Evolutionary conservation across 352 stramenopile species (phyloP).

Genomic region (Globisporangium echinulatum): DNA sequence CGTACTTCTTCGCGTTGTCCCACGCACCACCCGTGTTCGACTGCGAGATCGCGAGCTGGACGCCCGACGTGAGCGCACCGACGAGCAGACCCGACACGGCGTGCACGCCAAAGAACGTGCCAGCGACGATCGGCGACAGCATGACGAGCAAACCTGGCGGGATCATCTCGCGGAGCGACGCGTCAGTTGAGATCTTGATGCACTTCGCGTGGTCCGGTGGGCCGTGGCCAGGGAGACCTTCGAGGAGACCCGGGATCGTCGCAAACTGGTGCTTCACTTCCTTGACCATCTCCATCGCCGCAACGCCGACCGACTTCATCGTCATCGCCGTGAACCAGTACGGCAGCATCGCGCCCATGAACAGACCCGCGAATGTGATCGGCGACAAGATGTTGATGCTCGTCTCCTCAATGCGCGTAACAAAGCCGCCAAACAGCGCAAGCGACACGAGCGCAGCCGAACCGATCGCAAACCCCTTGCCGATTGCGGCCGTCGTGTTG

Average conservation of each 20-base stretch:
- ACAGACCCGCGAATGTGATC: conserved; percentile 97
- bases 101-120: conserved; percentile 97
- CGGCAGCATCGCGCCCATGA: conserved; percentile 99
- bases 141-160: conserved; percentile 97
- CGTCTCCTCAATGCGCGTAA: conserved; percentile 94
- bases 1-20: conserved; percentile 99
- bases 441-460: conserved; percentile 98
- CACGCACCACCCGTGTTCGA: conserved; percentile 99
- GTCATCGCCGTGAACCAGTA: conserved; percentile 99
- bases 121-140: conserved; percentile 96
- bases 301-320: conserved; percentile 98
- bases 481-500: conserved; percentile 99
- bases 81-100: conserved; percentile 97
- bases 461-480: conserved; percentile 99
- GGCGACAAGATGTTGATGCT: conserved; percentile 97
- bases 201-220: conserved; percentile 88
- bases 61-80: conserved; percentile 92
- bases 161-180: conserved; percentile 99
- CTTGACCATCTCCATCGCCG: conserved; percentile 99
- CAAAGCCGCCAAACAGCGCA: conserved; percentile 97
- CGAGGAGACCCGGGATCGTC: conserved; percentile 96
- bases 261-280: conserved; percentile 99
- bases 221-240: conserved; percentile 87
- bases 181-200: conserved; percentile 99
- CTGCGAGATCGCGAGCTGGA: conserved; percentile 99